These are phyloP conservation scores for Boletus edulis DNA, from an alignment of 768 basidiomycete species.

Conservation along the genomic window DNA sequence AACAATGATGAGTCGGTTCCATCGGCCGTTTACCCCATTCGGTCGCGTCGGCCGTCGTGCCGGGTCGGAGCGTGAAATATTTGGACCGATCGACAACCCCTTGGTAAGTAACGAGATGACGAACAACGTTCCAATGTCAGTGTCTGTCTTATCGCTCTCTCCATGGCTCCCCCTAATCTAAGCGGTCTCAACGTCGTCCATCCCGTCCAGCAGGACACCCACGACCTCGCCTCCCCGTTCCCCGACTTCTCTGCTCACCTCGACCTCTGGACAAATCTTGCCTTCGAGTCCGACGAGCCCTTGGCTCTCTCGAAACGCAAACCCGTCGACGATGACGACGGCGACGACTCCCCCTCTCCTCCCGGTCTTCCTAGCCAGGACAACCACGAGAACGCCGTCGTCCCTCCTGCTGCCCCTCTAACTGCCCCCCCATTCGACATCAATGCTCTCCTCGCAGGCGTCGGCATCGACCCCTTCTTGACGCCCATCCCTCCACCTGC, in stretches of 20 bases:
- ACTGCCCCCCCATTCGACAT: constrained; percentile 42
- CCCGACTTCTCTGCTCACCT: constrained; percentile 77
- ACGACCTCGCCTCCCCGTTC: constrained; percentile 62
- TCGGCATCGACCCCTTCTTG: constrained; percentile 45
- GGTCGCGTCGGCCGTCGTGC: too few species aligned
- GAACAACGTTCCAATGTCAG: background rate
- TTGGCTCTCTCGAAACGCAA: constrained; percentile 38
- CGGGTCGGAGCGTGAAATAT: too few species aligned
- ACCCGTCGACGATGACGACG: constrained; percentile 13
- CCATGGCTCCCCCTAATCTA: constrained; percentile 62
- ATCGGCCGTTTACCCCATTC: too few species aligned
- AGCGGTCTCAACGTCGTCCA: constrained; percentile 83
- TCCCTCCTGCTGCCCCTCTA: constrained; percentile 38
- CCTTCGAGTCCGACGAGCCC: constrained; percentile 75
- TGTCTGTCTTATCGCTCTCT: background rate
- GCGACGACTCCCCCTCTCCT: background rate
- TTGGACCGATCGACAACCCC: too few species aligned
- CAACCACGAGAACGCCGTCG: constrained; percentile 47
- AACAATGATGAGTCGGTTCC: background rate
- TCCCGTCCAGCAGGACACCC: constrained; percentile 40
- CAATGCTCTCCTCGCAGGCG: constrained; percentile 34
- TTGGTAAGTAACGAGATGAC: too few species aligned
- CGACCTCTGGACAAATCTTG: constrained; percentile 80
- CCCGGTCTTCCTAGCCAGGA: constrained; percentile 34
- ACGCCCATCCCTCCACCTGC: constrained; percentile 26